phyloP scores from a whole-genome alignment of 768 basidiomycete species.

The Infundibulicybe gibba region DNA sequence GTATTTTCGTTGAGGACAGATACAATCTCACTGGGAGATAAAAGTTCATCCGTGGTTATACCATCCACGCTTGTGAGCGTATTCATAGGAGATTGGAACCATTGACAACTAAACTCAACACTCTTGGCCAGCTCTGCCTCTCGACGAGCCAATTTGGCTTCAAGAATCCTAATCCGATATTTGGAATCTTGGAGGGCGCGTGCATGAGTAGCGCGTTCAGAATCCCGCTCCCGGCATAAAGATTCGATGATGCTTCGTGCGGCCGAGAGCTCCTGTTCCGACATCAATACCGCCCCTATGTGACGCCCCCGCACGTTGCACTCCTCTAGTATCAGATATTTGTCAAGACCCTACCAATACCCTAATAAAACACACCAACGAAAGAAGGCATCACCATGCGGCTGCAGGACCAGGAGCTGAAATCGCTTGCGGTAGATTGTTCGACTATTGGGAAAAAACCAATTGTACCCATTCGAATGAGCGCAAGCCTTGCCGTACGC shows the following conservation, averaged over 20 bases:
- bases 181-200: constrained; percentile 29
- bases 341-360: background rate
- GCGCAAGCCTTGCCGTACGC: constrained; percentile 1
- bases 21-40: constrained; percentile 23
- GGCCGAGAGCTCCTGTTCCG: constrained; percentile 1
- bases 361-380: constrained; percentile 28
- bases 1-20: constrained; percentile 25
- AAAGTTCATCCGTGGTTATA: background rate
- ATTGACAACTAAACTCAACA: constrained; percentile 6
- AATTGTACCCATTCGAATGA: too few species aligned
- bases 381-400: constrained; percentile 33
- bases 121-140: constrained; percentile 43
- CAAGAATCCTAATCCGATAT: constrained; percentile 33
- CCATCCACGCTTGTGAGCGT: background rate
- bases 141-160: constrained; percentile 45
- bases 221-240: constrained; percentile 31
- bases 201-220: constrained; percentile 35
- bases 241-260: constrained; percentile 32
- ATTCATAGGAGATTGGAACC: constrained; percentile 2
- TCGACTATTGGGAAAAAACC: constrained; percentile 26
- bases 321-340: background rate
- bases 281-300: background rate
- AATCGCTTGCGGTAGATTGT: constrained; percentile 26
- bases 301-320: background rate
- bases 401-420: constrained; percentile 39